Base-by-base conservation (phyloP, 1,284 basidiomycete genomes). In the Ustilago shanxiensis region DNA sequence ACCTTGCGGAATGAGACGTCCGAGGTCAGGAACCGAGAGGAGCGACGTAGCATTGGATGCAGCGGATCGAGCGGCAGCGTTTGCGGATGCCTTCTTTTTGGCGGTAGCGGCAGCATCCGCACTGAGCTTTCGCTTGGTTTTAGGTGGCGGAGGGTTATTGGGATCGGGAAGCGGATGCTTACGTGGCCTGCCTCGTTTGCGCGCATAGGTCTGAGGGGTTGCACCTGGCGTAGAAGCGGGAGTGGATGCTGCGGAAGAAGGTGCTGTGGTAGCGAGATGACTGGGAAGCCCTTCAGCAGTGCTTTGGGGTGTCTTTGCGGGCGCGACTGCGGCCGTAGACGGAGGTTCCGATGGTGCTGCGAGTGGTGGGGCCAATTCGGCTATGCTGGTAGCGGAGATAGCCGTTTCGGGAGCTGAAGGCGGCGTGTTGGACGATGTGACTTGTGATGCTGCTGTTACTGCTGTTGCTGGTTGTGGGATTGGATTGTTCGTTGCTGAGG, bases 91-190 rank as follows among this genome's bases (percentile, higher is more conserved):
- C 26, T 62, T 66, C 50, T 64, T 66, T 57, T 66, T 63, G 13
- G 52, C 55, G 51, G n/a, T n/a, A n/a, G 56, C 52, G 20, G 60
- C 66, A 18, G 41, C 55, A 18, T 55, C 71, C 6, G 71, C 54
- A 13, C 63, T 67, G 33, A 60, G 54, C 28, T 70, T 75, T 60
- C 72, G 67, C 55, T 75, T 75, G 24, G 31, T 13, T 31, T 69
- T 69, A 2, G 61, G 31, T 16, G 72, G 52, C 4, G 35, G 10
- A 16, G 65, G 45, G 28, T 75, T 66, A 47, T 61, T 56, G 9
- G 72, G 67, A 54, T 75, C 66, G 9, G 72, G 67, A 16, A 75
- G 64, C 20, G 67, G 72, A 52, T 75, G 72, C 58, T 75, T 75
- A 47, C 72, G 72, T 24, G 72, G 72, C 22, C 72, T 39, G 7